Conservation (phyloP, 805 yeast genomes). For the Saccharomycopsis fibuligera region DNA sequence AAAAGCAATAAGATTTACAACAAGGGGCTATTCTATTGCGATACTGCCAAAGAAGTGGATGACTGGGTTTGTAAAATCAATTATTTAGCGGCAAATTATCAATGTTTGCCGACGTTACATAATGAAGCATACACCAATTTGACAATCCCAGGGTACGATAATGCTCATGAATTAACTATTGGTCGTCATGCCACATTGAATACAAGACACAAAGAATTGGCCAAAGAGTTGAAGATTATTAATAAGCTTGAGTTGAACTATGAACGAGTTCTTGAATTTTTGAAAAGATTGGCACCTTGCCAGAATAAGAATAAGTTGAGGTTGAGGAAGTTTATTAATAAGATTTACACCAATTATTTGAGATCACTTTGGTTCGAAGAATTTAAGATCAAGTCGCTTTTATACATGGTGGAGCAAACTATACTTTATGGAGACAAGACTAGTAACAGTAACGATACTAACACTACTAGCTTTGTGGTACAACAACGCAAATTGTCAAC, state of each 20-base stretch:
- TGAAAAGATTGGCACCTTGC: constrained; percentile 13
- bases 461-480: neutral
- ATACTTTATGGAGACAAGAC: neutral
- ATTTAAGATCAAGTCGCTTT: constrained; percentile 7
- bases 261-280: constrained; percentile 8
- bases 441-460: neutral
- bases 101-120: constrained; percentile 9
- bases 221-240: constrained; percentile 11
- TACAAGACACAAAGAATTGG: constrained; percentile 5
- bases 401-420: constrained; percentile 4
- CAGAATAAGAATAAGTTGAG: constrained; percentile 4
- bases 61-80: constrained; percentile 18
- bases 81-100: constrained; percentile 12
- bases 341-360: constrained; percentile 9
- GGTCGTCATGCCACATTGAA: constrained; percentile 1
- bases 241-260: constrained; percentile 6
- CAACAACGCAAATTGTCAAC: constrained; percentile 3
- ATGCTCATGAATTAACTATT: constrained; percentile 9
- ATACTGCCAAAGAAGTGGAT: constrained; percentile 1
- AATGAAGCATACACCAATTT: constrained; percentile 6
- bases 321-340: constrained; percentile 5
- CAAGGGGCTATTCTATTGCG: constrained; percentile 17
- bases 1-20: constrained; percentile 15
- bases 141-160: constrained; percentile 5
- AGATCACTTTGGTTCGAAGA: constrained; percentile 18